Conservation (phyloP, 257 asterid genomes). For the Forsythia viridissima region DNA sequence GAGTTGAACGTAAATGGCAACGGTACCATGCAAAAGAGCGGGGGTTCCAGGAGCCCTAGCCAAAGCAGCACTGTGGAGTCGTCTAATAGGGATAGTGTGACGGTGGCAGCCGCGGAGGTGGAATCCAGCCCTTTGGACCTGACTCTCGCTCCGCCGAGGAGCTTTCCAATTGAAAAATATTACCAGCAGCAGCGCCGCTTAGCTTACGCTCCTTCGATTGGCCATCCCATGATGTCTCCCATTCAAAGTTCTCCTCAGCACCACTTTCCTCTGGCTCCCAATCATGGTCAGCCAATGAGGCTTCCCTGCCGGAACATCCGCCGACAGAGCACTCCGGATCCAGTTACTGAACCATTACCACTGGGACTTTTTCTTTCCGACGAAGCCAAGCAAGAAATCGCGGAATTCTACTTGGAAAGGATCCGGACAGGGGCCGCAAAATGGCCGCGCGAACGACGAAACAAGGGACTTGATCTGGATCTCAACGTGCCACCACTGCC, state of each 20-base stretch:
- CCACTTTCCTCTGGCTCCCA: not conserved
- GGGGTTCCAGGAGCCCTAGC: slow-evolving; percentile 13
- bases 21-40: not conserved
- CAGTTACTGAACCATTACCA: not conserved
- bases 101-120: not conserved
- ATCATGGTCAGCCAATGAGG: not conserved
- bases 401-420: not conserved
- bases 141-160: not conserved
- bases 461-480: not conserved
- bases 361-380: not conserved
- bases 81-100: slow-evolving; percentile 1
- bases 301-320: not conserved
- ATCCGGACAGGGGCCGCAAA: not conserved
- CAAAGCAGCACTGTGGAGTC: slow-evolving; percentile 30
- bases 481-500: not conserved
- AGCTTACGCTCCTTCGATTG: not conserved
- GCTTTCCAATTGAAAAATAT: not conserved
- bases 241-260: not conserved
- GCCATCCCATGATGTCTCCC: not conserved
- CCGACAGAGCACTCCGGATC: not conserved
- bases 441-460: not conserved
- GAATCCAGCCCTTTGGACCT: slow-evolving; percentile 27
- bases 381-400: not conserved
- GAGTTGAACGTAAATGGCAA: not conserved
- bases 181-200: not conserved